These are phyloP conservation scores for Pouteria campechiana DNA, from an alignment of 179 eudicot genomes.

Conservation along the genomic window DNA sequence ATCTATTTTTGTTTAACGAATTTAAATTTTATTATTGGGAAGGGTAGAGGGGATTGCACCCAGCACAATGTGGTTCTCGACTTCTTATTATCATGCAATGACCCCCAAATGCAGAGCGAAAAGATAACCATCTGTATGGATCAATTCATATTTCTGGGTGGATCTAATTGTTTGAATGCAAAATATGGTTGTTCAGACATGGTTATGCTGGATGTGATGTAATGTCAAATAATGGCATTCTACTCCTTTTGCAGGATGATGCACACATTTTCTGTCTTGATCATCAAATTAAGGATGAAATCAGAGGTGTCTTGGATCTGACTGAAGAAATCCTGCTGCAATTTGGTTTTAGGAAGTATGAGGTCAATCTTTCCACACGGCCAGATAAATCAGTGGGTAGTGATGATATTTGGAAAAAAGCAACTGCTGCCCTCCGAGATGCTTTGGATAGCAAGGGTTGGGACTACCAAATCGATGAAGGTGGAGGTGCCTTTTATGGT, in stretches of 20 bases:
- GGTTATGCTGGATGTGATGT: too few relatives aligned
- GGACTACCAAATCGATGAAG: constrained; percentile 85
- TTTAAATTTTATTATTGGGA: too few relatives aligned
- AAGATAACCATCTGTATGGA: too few relatives aligned
- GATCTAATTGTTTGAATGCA: too few relatives aligned
- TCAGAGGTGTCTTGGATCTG: constrained; percentile 90
- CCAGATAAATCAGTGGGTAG: constrained; percentile 95
- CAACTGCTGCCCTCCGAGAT: constrained; percentile 78
- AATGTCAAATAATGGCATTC: too few relatives aligned
- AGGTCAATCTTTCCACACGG: constrained; percentile 88
- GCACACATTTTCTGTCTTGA: constrained; percentile 96
- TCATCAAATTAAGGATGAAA: constrained; percentile 91
- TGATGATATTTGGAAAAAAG: constrained; percentile 94
- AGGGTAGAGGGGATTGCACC: too few relatives aligned
- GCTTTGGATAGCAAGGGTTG: constrained; percentile 95
- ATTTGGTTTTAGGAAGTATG: constrained; percentile 87
- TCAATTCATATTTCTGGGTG: too few relatives aligned
- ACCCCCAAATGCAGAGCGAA: too few relatives aligned
- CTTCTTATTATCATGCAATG: too few relatives aligned
- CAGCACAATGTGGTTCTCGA: too few relatives aligned
- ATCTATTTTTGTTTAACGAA: too few relatives aligned
- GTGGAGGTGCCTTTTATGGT: constrained; percentile 98
- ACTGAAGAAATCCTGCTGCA: constrained; percentile 76
- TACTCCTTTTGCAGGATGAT: constrained; percentile 58
- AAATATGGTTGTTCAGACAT: too few relatives aligned